Evolutionary conservation across 768 basidiomycete genomes (phyloP), one percentile per base, ranked within the genome.

Genomic region (Calocera cornea): DNA sequence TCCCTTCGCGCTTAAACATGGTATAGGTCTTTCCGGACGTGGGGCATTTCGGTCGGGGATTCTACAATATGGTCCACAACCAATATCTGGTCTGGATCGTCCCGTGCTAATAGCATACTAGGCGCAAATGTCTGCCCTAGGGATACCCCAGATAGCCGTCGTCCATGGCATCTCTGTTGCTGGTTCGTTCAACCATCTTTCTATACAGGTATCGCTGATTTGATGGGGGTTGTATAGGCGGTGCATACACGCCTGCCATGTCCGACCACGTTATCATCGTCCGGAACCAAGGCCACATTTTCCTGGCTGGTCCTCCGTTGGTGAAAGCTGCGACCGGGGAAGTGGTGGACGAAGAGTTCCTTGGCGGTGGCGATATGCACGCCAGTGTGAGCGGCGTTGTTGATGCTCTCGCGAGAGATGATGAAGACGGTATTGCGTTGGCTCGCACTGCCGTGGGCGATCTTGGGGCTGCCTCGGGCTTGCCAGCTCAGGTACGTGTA

Each of bases 81-180:
- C 31, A 17, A 3, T 5, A 24, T 5, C 22, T 40, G 1, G 10
- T 10, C 5, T 22, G n/a, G 34, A 63, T 64, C n/a, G 14, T 5
- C 11, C 66, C 14, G 34, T 12, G 17, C 31, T 60, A 41, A 29
- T n/a, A 5, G 11, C 5, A 19, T 60, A 49, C 19, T 72, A 91
- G 89, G 90, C 90, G 3, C 92, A 92, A 80, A 89, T 95, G 90
- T 95, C 92, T 63, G 91, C 92, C 0, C 79, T 92, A 0, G 87
- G 89, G 0, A 92, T 95, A 29, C 92, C 93, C 0, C 94, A 97
- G 75, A 88, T 97, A 71, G 88, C 92, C 11, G 84, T 92, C 29
- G 93, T 97, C 1, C 95, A 97, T 70, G 94, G 94, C 2, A 97
- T 95, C 73, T 90, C 89, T 47, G 93, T 97, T 19, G 94, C 94